Conservation (phyloP, 176 grass and related monocot genomes). For the Melocanna baccifera region DNA sequence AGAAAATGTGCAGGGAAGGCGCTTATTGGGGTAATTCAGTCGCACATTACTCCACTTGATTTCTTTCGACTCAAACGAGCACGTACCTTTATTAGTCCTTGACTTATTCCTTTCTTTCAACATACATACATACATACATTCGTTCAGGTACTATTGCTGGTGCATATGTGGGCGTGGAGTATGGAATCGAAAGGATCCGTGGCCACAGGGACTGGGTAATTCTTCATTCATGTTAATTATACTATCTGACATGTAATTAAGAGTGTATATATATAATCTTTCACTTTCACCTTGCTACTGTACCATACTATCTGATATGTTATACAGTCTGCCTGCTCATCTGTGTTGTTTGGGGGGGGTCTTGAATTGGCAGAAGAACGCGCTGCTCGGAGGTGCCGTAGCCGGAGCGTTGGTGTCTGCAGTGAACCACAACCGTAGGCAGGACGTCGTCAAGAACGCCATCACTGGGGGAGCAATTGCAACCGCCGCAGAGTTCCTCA, state of each 20-base stretch:
- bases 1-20: slow-evolving; percentile 78
- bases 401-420: slow-evolving; percentile 55
- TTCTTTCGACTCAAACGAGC: not conserved
- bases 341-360: no score
- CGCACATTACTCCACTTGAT: not conserved
- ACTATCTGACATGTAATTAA: not conserved
- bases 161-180: slow-evolving; percentile 61
- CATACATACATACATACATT: no score
- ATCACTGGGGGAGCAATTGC: slow-evolving; percentile 57
- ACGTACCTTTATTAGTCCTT: no score
- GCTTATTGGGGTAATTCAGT: slow-evolving; percentile 47
- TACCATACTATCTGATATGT: no score
- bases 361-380: slow-evolving; percentile 48
- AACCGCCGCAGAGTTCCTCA: slow-evolving; percentile 56
- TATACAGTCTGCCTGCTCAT: no score
- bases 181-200: slow-evolving; percentile 57
- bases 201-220: slow-evolving; percentile 50
- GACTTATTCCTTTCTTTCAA: no score
- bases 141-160: slow-evolving; percentile 51
- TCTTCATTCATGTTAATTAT: not conserved
- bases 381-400: slow-evolving; percentile 54
- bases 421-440: slow-evolving; percentile 13
- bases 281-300: no score
- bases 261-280: no score
- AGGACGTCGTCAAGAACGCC: slow-evolving; percentile 49